A percentile compares a stretch with the other conserved stretches of the same genome.
Evolutionary conservation across 148 eudicot genomes (phyloP).

Genomic region (Amaranthus hypochondriacus): DNA sequence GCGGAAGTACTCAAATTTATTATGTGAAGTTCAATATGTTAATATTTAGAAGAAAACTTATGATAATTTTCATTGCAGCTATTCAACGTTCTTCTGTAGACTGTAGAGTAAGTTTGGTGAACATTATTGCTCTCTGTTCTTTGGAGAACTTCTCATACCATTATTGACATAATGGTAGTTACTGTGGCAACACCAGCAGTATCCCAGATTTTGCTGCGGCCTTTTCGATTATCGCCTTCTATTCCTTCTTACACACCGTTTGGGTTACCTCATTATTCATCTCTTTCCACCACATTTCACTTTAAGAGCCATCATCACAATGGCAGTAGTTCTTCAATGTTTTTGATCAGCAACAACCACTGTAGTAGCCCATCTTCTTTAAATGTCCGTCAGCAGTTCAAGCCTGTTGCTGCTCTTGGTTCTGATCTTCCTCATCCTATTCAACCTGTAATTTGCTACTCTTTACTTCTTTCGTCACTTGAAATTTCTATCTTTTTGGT

Average conservation of each 20-base stretch:
- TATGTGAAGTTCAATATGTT: not conserved
- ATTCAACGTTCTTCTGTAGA: not conserved
- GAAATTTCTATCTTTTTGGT: not conserved
- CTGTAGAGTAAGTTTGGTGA: not conserved
- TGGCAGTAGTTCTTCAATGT: not conserved
- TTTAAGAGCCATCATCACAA: constrained; percentile 6
- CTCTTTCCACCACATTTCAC: constrained; percentile 13
- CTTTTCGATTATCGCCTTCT: constrained; percentile 8
- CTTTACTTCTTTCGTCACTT: not conserved
- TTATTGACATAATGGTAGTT: constrained; percentile 21
- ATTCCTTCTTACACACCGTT: constrained; percentile 7
- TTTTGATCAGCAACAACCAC: not conserved
- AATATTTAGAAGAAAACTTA: not conserved
- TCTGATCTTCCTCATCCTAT: constrained; percentile 38
- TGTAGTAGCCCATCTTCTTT: not conserved
- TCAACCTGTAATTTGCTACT: constrained; percentile 29
- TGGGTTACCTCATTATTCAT: constrained; percentile 11
- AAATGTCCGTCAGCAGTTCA: constrained; percentile 20
- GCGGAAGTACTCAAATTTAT: no score
- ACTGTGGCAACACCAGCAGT: constrained; percentile 17
- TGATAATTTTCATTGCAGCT: constrained; percentile 2
- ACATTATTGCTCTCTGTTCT: not conserved
- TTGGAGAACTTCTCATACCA: not conserved
- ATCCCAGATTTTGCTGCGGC: constrained; percentile 9
- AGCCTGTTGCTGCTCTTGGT: constrained; percentile 38